These are phyloP conservation scores for Pholiota adiposa DNA, from an alignment of 1,284 basidiomycete species.

Conservation along the genomic window DNA sequence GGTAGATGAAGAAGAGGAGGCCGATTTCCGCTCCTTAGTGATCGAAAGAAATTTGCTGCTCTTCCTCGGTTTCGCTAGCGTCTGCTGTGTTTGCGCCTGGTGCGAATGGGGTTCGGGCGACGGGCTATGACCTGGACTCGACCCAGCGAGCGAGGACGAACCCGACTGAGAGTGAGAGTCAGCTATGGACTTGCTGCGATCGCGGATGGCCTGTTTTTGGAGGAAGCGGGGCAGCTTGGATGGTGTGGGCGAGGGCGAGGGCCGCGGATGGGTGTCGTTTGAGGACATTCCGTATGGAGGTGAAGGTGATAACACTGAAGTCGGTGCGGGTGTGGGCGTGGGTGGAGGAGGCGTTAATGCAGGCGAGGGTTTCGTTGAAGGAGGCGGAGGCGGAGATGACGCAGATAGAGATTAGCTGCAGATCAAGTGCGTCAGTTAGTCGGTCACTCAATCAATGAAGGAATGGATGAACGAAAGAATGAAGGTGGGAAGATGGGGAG, in stretches of 20 bases:
- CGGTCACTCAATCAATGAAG: too few relatives aligned
- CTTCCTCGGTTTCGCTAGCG: slow-evolving; percentile 27
- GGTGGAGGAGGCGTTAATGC: too few relatives aligned
- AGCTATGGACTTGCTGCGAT: slow-evolving; percentile 61
- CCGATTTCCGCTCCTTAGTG: slow-evolving; percentile 11
- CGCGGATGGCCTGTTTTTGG: slow-evolving; percentile 57
- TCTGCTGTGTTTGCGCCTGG: slow-evolving; percentile 22
- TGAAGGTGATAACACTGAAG: too few relatives aligned
- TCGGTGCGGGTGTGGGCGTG: too few relatives aligned
- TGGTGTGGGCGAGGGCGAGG: slow-evolving; percentile 41
- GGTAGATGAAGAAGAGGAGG: neutral
- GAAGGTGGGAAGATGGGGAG: neutral
- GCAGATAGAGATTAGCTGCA: neutral
- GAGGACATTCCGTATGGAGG: too few relatives aligned
- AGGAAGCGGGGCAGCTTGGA: slow-evolving; percentile 73
- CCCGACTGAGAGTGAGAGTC: too few relatives aligned
- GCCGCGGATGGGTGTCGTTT: slow-evolving; percentile 38
- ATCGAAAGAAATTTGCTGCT: slow-evolving; percentile 31
- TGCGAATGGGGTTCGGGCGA: slow-evolving; percentile 38
- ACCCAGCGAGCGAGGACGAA: too few relatives aligned
- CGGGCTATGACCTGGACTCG: too few relatives aligned
- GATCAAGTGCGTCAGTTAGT: neutral
- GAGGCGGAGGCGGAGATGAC: too few relatives aligned
- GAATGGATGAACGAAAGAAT: too few relatives aligned
- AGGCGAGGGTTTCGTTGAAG: too few relatives aligned